phyloP scores from a whole-genome alignment of 371 early-diverging fungal species.

The Actinomucor elegans region DNA sequence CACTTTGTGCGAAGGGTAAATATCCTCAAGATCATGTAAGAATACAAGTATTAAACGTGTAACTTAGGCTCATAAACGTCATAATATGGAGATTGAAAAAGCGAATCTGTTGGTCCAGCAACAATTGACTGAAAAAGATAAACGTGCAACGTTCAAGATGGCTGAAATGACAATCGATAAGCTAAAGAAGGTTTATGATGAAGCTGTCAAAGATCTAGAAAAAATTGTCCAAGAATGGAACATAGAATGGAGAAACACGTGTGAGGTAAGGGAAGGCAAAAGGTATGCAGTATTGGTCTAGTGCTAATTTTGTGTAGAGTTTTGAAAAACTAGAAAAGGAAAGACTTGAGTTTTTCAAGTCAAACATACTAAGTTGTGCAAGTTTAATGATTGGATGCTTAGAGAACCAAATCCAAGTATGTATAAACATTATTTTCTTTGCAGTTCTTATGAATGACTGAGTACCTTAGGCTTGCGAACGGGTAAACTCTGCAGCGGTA shows the following conservation, averaged over 20 bases:
- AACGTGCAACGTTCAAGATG: conserved; percentile 12
- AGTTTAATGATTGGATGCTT: conserved; percentile 17
- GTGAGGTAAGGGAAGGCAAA: conserved; percentile 17
- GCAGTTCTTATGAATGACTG: no score
- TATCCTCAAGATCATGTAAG: neutral
- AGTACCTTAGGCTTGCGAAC: conserved; percentile 25
- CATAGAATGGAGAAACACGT: conserved; percentile 19
- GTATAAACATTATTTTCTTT: no score
- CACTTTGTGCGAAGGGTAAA: conserved; percentile 21
- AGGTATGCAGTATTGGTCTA: no score
- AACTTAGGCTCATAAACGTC: conserved; percentile 20
- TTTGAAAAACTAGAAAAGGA: conserved; percentile 25
- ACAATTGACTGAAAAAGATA: conserved; percentile 22
- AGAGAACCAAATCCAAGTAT: conserved; percentile 21
- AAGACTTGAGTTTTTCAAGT: conserved; percentile 17
- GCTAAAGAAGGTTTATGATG: conserved; percentile 24
- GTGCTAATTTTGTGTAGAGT: no score
- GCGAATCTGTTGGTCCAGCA: conserved; percentile 22
- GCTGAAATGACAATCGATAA: conserved; percentile 20
- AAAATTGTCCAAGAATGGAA: conserved; percentile 22
- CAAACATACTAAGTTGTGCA: conserved; percentile 20
- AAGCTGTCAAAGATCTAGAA: conserved; percentile 13
- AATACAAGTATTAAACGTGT: neutral
- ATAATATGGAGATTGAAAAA: conserved; percentile 26
- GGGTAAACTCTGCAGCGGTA: conserved; percentile 6